Evolutionary conservation across 495 filamentous ascomycete genomes (phyloP), one percentile per base, ranked within the genome.

Genomic region (Podospora pseudocomata): DNA sequence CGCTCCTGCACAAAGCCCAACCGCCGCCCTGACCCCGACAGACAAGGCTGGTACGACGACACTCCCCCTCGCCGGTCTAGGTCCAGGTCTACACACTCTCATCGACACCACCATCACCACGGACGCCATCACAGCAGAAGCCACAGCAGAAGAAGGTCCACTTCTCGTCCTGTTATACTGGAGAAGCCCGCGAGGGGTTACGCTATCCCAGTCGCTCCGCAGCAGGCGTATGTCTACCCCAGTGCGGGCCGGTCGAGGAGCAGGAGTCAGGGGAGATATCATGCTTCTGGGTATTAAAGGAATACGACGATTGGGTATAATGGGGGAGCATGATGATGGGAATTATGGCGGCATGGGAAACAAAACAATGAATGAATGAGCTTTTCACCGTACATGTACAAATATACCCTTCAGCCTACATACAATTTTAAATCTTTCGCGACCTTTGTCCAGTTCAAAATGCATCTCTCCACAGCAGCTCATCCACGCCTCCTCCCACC

Each of bases 11-110:
- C 67, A 20, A 57, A 68, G 34, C 63, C 67, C 55, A 32, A 26
- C 34, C 27, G 32, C 20, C 70, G 70, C 15, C 72, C 70, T 13
- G 69, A 64, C 64, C 19, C 63, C 18, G 66, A 70, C 66, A 66
- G 72, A 7, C 73, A 74, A 61, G 73, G 69, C 16, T 74, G 69
- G 70, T 74, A 76, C 66, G 72, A 74, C 66, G 72, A 76, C 54
- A 32, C 20, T 23, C 16, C 27, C 59, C n/a, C 54, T 56, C 32
- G 65, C 13, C 65, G 70, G 54, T 61, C 70, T 4, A 54, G 65
- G 49, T 72, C 70, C 6, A 34, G 64, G 30, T 69, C 60, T 60
- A 60, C 65, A 26, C 56, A 63, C 30, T 19, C 53, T 6, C 68
- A 66, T n/a, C n/a, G 39, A 3, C 53, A 63, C 20, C 67, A 69